Evolutionary conservation across 345 rosid genomes (phyloP), one percentile per base, ranked within the genome.

Genomic region (Ceriops tagal): DNA sequence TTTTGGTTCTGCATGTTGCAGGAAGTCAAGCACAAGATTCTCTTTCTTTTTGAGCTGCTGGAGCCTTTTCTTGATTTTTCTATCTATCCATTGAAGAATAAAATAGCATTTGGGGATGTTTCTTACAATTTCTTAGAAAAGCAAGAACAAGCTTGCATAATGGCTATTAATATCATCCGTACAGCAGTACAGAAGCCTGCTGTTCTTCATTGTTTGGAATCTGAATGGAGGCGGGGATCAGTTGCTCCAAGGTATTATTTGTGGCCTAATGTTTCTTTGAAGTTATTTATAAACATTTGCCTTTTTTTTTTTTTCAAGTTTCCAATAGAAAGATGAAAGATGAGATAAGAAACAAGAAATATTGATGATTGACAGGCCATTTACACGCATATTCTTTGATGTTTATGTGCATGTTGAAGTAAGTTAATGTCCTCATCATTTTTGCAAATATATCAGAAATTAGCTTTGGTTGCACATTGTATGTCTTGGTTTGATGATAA

Each of bases 31-130:
- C 92, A 83, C 74, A 83, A 74, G 77, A 90, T 90, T 84, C 89
- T 90, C 52, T 90, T 90, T 74, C 90, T 90, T 61, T 71, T 90
- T 71, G 96, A 90, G 83, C 85, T 90, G 90, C 82, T 90, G 71
- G 96, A 88, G 81, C 90, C 89, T 74, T 88, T 87, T 75, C 86
- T 90, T 59, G 93, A 87, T 79, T 89, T 89, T 71, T 90, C 84
- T 60, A 82, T 90, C 63, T 67, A 69, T 66, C 73, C 83, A 58
- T 68, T 79, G 34, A 84, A 77, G 74, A 87, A 85, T 75, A 77
- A 81, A 69, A 84, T 83, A 79, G 76, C 87, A 35, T 85, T 88
- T 73, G 89, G 93, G 27, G 88, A 87, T 66, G 75, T 83, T 37
- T 80, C 84, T 69, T 73, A 77, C 46, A 65, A 79, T 68, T 81